Evolutionary conservation across 78 protist genomes (phyloP).

Genomic region (Planoprotostelium fungivorum): DNA sequence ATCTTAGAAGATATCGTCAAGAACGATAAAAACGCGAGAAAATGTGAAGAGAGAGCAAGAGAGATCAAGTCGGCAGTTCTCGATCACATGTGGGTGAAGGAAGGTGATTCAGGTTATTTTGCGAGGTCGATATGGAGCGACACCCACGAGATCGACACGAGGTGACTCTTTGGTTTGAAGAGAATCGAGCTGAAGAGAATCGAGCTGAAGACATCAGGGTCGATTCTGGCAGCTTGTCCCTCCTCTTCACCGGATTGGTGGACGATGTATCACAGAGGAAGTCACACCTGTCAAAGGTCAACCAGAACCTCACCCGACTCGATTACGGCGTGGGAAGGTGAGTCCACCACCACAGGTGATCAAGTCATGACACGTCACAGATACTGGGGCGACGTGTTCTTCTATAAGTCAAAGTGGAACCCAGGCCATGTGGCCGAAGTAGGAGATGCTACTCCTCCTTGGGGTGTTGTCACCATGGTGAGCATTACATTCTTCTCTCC

Average conservation of each 20-base stretch:
- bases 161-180: not conserved
- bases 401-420: conserved; percentile 15
- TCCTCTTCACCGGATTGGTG: conserved; percentile 7
- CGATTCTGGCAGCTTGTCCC: conserved; percentile 3
- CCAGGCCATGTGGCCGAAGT: conserved; percentile 19
- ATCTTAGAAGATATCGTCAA: not conserved
- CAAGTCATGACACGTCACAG: not conserved
- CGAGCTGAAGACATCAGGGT: not conserved
- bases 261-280: not conserved
- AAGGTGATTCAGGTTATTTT: too few species aligned
- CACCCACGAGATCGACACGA: not conserved
- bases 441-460: conserved; percentile 13
- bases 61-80: not conserved
- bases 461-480: conserved; percentile 35
- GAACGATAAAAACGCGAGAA: not conserved
- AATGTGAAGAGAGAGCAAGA: not conserved
- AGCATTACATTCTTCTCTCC: not conserved
- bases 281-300: not conserved
- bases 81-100: not conserved
- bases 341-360: not conserved
- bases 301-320: not conserved
- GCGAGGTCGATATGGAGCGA: not conserved
- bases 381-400: conserved; percentile 21
- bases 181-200: too few species aligned
- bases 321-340: conserved; percentile 18